Base-by-base conservation (phyloP, 2,329 filamentous ascomycete genomes). In the Cladophialophora immunda region DNA sequence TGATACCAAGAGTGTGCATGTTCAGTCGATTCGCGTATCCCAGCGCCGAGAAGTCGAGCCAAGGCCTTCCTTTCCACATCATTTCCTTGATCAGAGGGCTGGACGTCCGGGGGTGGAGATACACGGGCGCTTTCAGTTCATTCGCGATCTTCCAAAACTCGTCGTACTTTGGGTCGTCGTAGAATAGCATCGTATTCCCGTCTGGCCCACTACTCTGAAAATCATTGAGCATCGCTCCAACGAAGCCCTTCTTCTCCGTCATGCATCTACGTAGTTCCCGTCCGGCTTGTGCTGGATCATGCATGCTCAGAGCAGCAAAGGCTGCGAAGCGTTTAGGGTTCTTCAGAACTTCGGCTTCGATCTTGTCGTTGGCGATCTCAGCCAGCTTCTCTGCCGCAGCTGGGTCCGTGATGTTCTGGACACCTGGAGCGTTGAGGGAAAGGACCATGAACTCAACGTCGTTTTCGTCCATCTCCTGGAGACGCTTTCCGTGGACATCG, bases 161-260 rank as follows among this genome's bases (percentile, higher is more conserved):
- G 69, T 88, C 86, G 80, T 84, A 90, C 65, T 85, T 82, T 0
- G 83, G 81, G 8, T 82, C 79, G 72, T 90, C 88, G 77, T 90
- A 90, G 77, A 89, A 90, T 73, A 89, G 78, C 79, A 87, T 85
- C 19, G 83, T 82, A 63, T 88, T 85, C 30, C 87, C 87, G 6
- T 87, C 84, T 2, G 69, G 64, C 3, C 86, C 87, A 15, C 85
- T 81, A 30, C 84, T 83, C 73, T 90, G 88, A 2, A 82, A 85
- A 72, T 89, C 86, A 72, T 88, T 88, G 53, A 90, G 81, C 5
- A 90, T 77, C 4, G 82, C 86, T 2, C 88, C 87, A 65, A 86
- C 83, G 78, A 90, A 89, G n/a, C 87, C 86, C 58, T 81, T 72
- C 4, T 71, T 73, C 4, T 71, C 73, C 8, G 41, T 22, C 7